phyloP scores from a whole-genome alignment of 2,329 filamentous ascomycete species.

The Hymenoscyphus repandus region DNA sequence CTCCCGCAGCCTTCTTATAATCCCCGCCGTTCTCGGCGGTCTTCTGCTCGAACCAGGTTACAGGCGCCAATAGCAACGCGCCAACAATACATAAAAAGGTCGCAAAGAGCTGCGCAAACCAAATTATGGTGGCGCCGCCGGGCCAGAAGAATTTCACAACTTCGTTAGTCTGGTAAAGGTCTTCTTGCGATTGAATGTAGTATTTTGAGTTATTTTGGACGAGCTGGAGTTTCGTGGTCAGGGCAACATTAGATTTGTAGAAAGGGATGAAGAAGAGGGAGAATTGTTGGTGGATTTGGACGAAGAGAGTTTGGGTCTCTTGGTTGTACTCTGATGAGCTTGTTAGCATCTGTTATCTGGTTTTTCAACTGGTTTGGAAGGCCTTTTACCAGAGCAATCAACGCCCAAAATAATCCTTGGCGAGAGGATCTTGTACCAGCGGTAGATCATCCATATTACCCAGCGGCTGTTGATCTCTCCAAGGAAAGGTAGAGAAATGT shows the following conservation, averaged over 20 bases:
- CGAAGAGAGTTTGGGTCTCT: slow-evolving; percentile 61
- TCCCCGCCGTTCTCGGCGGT: neutral
- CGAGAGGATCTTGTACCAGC: slow-evolving; percentile 80
- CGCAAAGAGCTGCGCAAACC: slow-evolving; percentile 59
- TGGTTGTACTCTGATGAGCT: slow-evolving; percentile 58
- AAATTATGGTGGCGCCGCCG: slow-evolving; percentile 50
- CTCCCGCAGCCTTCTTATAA: neutral
- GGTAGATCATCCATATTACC: slow-evolving; percentile 65
- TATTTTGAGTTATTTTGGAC: slow-evolving; percentile 48
- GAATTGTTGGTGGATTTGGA: slow-evolving; percentile 70
- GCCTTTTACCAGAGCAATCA: slow-evolving; percentile 45
- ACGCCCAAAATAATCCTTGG: slow-evolving; percentile 66
- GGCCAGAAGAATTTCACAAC: slow-evolving; percentile 68
- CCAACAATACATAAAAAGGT: slow-evolving; percentile 61
- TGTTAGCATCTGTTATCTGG: neutral
- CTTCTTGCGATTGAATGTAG: slow-evolving; percentile 71
- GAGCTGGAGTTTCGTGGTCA: slow-evolving; percentile 65
- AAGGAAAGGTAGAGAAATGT: slow-evolving; percentile 37
- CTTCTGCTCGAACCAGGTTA: slow-evolving; percentile 45
- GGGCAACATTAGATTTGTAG: slow-evolving; percentile 60
- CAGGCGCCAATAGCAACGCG: slow-evolving; percentile 43
- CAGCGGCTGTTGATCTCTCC: slow-evolving; percentile 55
- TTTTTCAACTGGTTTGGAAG: neutral
- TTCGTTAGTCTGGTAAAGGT: slow-evolving; percentile 75
- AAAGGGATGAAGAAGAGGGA: slow-evolving; percentile 73